Base-by-base conservation (phyloP, 2,329 filamentous ascomycete species). In the Colletotrichum sojae region DNA sequence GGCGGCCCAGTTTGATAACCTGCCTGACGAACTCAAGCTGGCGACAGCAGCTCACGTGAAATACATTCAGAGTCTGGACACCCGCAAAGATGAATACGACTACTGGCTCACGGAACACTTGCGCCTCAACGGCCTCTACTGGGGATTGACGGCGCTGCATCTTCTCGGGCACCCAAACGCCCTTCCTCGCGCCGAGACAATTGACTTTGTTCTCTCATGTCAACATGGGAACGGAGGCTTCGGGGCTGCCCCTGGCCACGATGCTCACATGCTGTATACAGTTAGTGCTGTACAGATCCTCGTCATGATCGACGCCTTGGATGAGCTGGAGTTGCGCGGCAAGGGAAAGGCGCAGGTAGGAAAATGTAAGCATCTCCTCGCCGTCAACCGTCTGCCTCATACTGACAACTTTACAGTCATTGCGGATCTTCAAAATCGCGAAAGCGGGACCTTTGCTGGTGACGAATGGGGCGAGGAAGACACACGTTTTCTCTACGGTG, bases 21-120 rank as follows among this genome's bases (percentile, higher is more conserved):
- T 82, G 18, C 77, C 82, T 31, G 79, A 82, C 45, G 81, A 83
- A 72, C 79, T 81, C 25, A 79, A 81, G 71, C 82, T 90, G 56
- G 84, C 85, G 57, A 82, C 83, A 6, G 84, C 84, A 8, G 84
- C 86, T 22, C 96, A 99, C 80, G 94, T 98, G 75, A 90, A 90
- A 78, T 99, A 98, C 80, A 94, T 99, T 74, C 94, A 97, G 82
- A 94, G 92, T 76, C 87, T 99, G 74, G 94, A 99, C 81, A 94
- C 92, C 73, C 91, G 92, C 78, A 94, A 93, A 83, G 94, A 98
- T 85, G 94, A 98, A 82, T 91, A 97, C 75, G 94, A 98, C 80
- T 99, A 98, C 84, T 98, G 95, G 92, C 86, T 98, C 78, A 99
- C 96, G 15, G 95, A 99, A 82, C 96, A 99, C 79, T 87, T 99